Evolutionary conservation across 2,329 filamentous ascomycete species (phyloP).

Genomic region (Amylocarpus encephaloides): DNA sequence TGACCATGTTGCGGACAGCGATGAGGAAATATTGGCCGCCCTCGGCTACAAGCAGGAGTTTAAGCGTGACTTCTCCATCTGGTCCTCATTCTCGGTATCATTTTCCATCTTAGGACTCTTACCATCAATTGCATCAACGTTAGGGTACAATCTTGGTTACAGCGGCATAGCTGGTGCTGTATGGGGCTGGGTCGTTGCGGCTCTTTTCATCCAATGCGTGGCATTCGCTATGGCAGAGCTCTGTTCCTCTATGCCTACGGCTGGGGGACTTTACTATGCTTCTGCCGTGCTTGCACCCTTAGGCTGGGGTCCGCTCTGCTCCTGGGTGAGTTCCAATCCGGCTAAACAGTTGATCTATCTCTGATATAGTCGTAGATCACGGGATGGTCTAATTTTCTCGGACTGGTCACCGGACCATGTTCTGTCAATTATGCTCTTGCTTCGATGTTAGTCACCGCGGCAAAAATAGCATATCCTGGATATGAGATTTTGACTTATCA

Average conservation of each 20-base stretch:
- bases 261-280: slow-evolving; percentile 6
- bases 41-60: slow-evolving; percentile 31
- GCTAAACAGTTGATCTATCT: not conserved
- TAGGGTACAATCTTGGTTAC: slow-evolving; percentile 33
- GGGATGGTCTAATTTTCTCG: slow-evolving; percentile 15
- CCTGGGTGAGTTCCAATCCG: slow-evolving; percentile 8
- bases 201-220: slow-evolving; percentile 1
- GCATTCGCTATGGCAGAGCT: slow-evolving; percentile 7
- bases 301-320: slow-evolving; percentile 17
- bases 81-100: slow-evolving; percentile 32
- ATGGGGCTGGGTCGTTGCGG: slow-evolving; percentile 7
- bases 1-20: slow-evolving; percentile 6
- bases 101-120: slow-evolving; percentile 34
- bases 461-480: slow-evolving; percentile 29
- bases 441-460: slow-evolving; percentile 32
- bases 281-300: slow-evolving; percentile 32
- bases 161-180: slow-evolving; percentile 27
- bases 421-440: slow-evolving; percentile 32
- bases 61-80: slow-evolving; percentile 28
- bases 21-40: slow-evolving; percentile 17
- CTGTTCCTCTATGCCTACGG: slow-evolving; percentile 5
- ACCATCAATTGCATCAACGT: slow-evolving; percentile 34
- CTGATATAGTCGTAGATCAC: slow-evolving; percentile 5
- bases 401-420: slow-evolving; percentile 13
- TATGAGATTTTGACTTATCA: slow-evolving; percentile 32